Base-by-base conservation (phyloP, 768 basidiomycete species). In the Cystoderma amianthinum region DNA sequence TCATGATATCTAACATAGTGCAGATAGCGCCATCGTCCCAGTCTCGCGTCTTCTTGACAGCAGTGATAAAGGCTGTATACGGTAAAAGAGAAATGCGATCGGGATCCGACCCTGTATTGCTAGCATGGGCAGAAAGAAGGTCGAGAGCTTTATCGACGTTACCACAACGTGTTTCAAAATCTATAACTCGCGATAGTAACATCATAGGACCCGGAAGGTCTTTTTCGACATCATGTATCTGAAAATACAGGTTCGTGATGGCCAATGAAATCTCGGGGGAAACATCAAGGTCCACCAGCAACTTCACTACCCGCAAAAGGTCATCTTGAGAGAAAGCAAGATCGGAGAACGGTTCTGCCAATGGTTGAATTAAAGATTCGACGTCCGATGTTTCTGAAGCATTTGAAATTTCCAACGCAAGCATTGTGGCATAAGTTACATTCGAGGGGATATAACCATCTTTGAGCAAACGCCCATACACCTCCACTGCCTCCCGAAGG, bases 381-480 rank as follows among this genome's bases (percentile, higher is more conserved):
- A 53, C 44, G 19, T 51, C 44, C 3, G 34, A 9, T 28, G 7
- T n/a, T 6, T 54, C 52, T 15, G 44, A 33, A 2, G 57, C 44
- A 13, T 54, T 18, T 7, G 54, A 54, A 5, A 69, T 38, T 15
- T 51, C 38, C 25, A 69, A 51, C 0, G 65, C 64, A 10, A 64
- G 41, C 49, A 78, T 63, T 38, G 63, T 65, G 5, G 69, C 64
- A 38, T 67, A 58, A 11, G 74, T 60, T 11, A 61, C 41, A 5
- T 58, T 44, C 11, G 65, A 51, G 1, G 69, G 60, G 1, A 65
- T 38, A 32, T 74, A 59, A 6, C 67, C 65, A 13, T 66, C 62
- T 1, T 57, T 50, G 15, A 52, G 45, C 68, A 80, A 72, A 13
- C 64, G 60, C 5, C 60, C 48, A 48, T 73, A 67, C 9, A 77